phyloP scores from a whole-genome alignment of 768 basidiomycete genomes.

The Phanerodontia chrysosporium region DNA sequence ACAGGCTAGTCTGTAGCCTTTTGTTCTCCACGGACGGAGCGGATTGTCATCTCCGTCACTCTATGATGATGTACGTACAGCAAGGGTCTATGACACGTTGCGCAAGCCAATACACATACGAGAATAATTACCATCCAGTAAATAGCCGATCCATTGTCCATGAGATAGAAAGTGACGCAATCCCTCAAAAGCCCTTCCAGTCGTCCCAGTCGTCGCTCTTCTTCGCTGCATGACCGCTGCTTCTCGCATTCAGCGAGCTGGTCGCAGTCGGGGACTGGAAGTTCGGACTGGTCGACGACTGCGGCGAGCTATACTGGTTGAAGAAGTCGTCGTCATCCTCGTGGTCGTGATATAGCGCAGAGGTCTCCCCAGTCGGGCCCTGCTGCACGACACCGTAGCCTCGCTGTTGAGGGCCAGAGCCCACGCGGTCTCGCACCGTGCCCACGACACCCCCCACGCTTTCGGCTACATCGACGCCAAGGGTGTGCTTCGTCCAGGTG shows the following conservation, averaged over 20 bases:
- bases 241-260: background rate
- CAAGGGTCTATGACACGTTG: background rate
- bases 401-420: slow-evolving; percentile 47
- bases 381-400: slow-evolving; percentile 31
- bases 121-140: slow-evolving; percentile 5
- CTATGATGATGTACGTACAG: background rate
- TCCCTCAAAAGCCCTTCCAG: slow-evolving; percentile 44
- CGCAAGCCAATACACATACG: slow-evolving; percentile 7
- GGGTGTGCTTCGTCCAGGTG: slow-evolving; percentile 69
- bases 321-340: slow-evolving; percentile 62
- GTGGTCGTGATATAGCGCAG: slow-evolving; percentile 55
- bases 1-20: background rate
- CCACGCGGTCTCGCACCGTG: slow-evolving; percentile 53
- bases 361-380: slow-evolving; percentile 52
- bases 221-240: slow-evolving; percentile 21
- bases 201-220: slow-evolving; percentile 44
- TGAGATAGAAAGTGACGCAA: background rate
- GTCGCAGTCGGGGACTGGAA: slow-evolving; percentile 13
- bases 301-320: slow-evolving; percentile 37
- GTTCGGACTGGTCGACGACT: background rate
- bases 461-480: slow-evolving; percentile 84
- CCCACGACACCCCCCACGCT: slow-evolving; percentile 69
- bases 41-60: background rate
- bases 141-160: background rate
- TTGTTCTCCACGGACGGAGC: background rate